phyloP scores from a whole-genome alignment of 2,329 filamentous ascomycete species.

The Pochonia chlamydosporia region DNA sequence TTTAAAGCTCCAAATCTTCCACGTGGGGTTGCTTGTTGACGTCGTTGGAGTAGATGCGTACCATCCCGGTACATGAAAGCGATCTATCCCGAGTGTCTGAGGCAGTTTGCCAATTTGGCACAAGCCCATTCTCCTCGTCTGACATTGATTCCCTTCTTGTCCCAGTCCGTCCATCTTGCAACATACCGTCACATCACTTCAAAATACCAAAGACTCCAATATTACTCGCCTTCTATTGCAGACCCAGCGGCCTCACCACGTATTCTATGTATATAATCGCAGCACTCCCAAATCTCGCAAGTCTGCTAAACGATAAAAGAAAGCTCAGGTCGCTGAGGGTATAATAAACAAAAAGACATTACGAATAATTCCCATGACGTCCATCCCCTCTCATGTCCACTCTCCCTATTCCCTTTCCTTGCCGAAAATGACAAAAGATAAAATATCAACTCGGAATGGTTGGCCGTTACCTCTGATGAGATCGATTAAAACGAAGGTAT shows the following conservation, averaged over 20 bases:
- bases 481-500: background rate
- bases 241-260: background rate
- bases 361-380: background rate
- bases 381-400: background rate
- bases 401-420: background rate
- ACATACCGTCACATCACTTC: too few species aligned
- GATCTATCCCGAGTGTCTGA: too few species aligned
- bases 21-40: conserved; percentile 1
- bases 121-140: background rate
- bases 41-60: background rate
- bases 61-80: too few species aligned
- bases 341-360: conserved; percentile 10
- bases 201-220: too few species aligned
- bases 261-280: background rate
- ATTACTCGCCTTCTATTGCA: background rate
- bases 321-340: conserved; percentile 6
- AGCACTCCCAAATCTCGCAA: background rate
- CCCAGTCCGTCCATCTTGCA: too few species aligned
- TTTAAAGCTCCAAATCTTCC: too few species aligned
- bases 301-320: background rate
- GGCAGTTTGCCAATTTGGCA: background rate
- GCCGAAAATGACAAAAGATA: background rate
- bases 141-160: too few species aligned
- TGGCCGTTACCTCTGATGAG: background rate
- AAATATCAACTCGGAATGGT: background rate